These are phyloP conservation scores for Yamadazyma endophytica DNA, from an alignment of 805 yeast species.

Conservation along the genomic window DNA sequence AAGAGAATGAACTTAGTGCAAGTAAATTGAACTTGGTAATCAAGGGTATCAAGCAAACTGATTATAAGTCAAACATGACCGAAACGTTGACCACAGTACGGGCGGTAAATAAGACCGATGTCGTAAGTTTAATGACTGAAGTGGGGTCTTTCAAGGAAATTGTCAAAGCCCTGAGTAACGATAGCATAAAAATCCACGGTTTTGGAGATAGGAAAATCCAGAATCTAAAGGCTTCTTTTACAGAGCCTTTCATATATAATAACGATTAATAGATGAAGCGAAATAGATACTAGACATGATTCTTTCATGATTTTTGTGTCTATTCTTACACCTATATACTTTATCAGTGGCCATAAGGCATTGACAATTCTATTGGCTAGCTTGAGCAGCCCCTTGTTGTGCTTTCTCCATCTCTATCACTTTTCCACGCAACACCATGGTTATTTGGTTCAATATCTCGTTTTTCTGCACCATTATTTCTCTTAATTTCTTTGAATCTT, in stretches of 20 bases:
- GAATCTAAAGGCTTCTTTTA: conserved; percentile 36
- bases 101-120: conserved; percentile 52
- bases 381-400: conserved; percentile 13
- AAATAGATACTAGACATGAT: neutral
- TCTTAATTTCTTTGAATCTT: conserved; percentile 70
- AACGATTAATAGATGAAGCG: neutral
- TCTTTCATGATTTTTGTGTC: too few relatives aligned
- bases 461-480: conserved; percentile 73
- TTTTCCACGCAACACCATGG: conserved; percentile 51
- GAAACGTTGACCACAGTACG: conserved; percentile 44
- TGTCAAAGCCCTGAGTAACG: conserved; percentile 29
- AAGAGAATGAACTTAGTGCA: conserved; percentile 34
- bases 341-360: neutral
- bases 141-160: conserved; percentile 41
- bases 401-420: conserved; percentile 43
- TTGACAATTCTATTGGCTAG: neutral
- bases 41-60: conserved; percentile 40
- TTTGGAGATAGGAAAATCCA: conserved; percentile 45
- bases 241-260: conserved; percentile 49
- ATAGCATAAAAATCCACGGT: conserved; percentile 35
- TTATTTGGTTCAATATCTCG: conserved; percentile 58
- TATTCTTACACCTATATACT: neutral
- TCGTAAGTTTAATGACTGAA: conserved; percentile 46
- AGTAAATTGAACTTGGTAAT: conserved; percentile 24
- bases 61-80: conserved; percentile 41